These are phyloP conservation scores for Alternaria gaisen DNA, from an alignment of 2,329 filamentous ascomycete species.

Conservation along the genomic window DNA sequence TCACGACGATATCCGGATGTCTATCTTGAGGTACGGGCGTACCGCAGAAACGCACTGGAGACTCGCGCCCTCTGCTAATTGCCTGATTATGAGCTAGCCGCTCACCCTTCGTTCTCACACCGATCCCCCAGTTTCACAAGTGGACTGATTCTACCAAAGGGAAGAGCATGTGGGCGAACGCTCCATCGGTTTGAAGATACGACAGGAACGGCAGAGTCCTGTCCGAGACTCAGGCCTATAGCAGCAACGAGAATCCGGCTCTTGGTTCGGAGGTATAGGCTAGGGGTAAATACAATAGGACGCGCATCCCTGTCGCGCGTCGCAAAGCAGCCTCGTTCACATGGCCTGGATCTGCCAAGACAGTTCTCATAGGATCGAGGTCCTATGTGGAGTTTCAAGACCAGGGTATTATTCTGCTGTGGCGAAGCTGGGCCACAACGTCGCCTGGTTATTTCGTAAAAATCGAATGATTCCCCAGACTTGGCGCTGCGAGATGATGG, in stretches of 20 bases:
- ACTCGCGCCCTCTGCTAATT: slow-evolving; percentile 22
- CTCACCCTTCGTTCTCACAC: not conserved
- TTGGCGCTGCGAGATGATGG: not conserved
- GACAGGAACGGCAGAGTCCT: not conserved
- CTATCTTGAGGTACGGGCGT: not conserved
- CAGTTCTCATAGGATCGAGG: not conserved
- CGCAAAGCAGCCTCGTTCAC: slow-evolving; percentile 6
- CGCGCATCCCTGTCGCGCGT: slow-evolving; percentile 19
- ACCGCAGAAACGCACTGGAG: not conserved
- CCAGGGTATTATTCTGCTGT: slow-evolving; percentile 4
- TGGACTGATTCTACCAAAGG: not conserved
- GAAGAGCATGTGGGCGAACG: slow-evolving; percentile 13
- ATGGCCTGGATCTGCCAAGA: slow-evolving; percentile 16
- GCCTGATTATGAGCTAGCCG: slow-evolving; percentile 22
- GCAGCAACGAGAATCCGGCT: slow-evolving; percentile 1
- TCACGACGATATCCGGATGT: not conserved
- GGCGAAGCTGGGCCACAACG: not conserved
- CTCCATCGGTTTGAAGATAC: slow-evolving; percentile 6
- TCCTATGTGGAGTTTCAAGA: slow-evolving; percentile 3
- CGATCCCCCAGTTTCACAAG: not conserved
- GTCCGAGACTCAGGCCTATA: not conserved
- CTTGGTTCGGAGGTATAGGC: not conserved
- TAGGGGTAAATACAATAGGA: slow-evolving; percentile 8
- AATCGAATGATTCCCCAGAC: slow-evolving; percentile 2
- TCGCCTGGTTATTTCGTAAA: not conserved